Percentiles rank a stretch among this genome's conserved stretches.
These are phyloP conservation scores for Ogataea pilisensis DNA, from an alignment of 805 yeast species.

Conservation along the genomic window DNA sequence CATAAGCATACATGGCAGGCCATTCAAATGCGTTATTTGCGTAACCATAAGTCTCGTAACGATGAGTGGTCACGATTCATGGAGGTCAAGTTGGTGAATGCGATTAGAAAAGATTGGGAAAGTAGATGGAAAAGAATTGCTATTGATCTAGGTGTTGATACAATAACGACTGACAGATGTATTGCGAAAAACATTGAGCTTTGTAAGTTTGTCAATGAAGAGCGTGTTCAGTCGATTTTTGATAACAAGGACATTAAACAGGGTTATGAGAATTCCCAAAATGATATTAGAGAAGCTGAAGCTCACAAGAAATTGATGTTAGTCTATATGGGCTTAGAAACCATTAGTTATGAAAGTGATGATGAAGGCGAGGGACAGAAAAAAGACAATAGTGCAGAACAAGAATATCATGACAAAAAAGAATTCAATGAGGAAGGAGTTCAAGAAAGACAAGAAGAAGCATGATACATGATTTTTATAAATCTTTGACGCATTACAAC, in stretches of 20 bases:
- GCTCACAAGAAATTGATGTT: slow-evolving; percentile 32
- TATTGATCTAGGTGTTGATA: slow-evolving; percentile 27
- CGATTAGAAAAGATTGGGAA: slow-evolving; percentile 37
- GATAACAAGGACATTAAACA: slow-evolving; percentile 25
- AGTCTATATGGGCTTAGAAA: slow-evolving; percentile 35
- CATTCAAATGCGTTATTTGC: slow-evolving; percentile 42
- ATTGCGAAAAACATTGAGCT: slow-evolving; percentile 28
- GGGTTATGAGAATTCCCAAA: slow-evolving; percentile 23
- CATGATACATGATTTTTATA: too few species aligned
- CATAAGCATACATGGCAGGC: slow-evolving; percentile 41
- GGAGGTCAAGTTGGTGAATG: slow-evolving; percentile 28
- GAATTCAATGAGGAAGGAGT: background rate
- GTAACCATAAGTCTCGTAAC: slow-evolving; percentile 35
- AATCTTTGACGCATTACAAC: too few species aligned
- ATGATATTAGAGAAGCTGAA: slow-evolving; percentile 30
- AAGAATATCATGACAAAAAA: background rate
- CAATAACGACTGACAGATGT: slow-evolving; percentile 29
- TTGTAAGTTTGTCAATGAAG: slow-evolving; percentile 29
- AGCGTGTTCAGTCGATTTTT: slow-evolving; percentile 23
- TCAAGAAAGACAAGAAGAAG: background rate
- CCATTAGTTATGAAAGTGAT: slow-evolving; percentile 31
- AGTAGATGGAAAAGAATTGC: slow-evolving; percentile 37
- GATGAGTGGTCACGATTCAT: slow-evolving; percentile 34
- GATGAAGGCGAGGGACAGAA: slow-evolving; percentile 12
- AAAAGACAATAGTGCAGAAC: background rate